A percentile compares a stretch with the other conserved stretches of the same genome.
phyloP scores from a whole-genome alignment of 331 rosid species.

The Cydonia oblonga region DNA sequence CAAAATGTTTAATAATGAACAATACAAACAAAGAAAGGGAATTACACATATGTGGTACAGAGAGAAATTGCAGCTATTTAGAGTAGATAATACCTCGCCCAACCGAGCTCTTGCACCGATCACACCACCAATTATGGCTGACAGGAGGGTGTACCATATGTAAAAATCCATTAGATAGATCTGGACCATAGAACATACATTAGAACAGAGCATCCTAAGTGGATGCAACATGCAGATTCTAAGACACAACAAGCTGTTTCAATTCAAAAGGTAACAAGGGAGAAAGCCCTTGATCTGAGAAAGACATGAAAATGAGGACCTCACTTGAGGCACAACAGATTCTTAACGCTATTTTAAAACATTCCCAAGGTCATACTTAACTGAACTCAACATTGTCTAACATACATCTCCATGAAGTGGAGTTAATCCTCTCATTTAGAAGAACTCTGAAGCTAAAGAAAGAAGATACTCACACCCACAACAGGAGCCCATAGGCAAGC shows the following conservation, averaged over 20 bases:
- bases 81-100: conserved; percentile 64
- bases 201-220: conserved; percentile 9
- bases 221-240: neutral
- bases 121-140: conserved; percentile 89
- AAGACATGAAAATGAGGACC: neutral
- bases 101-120: conserved; percentile 89
- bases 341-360: neutral
- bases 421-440: neutral
- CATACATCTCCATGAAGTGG: neutral
- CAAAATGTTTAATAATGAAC: no score
- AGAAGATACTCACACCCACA: conserved; percentile 70
- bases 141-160: conserved; percentile 86
- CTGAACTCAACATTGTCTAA: neutral
- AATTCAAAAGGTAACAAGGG: neutral
- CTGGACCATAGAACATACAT: conserved; percentile 37
- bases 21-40: neutral
- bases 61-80: neutral
- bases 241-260: neutral
- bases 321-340: neutral
- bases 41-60: neutral
- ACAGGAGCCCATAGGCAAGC: conserved; percentile 93
- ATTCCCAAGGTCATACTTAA: neutral
- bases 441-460: conserved; percentile 3
- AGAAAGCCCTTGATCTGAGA: neutral
- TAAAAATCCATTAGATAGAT: conserved; percentile 91